Base-by-base conservation (phyloP, 208 protist species). In the Leishmania gerbilli region DNA sequence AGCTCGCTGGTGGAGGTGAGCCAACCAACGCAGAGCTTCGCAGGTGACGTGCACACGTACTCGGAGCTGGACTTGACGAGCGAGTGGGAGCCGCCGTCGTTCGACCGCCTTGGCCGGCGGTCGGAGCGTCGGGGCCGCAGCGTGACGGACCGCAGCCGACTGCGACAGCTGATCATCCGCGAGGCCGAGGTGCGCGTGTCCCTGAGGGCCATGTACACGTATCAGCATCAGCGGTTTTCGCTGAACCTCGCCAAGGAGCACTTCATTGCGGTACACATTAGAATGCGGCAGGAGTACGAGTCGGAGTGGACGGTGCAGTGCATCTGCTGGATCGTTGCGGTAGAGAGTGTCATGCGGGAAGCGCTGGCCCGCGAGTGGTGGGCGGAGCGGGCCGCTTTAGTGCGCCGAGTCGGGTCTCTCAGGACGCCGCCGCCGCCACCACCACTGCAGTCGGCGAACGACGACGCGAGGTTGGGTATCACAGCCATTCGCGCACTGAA, bases 1-100 rank as follows among this genome's bases (percentile, higher is more conserved):
- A 76, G 74, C 13, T 90, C 88, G 1, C 84, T 86, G 55, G 90
- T 93, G 17, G 90, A 94, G 55, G 87, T 95, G 53, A 95, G 93
- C 77, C 82, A 92, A 77, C 88, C 91, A 7, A 95, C 91, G 47
- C 88, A 89, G 58, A 90, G 84, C 74, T 42, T 86, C 34, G 71
- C 71, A 40, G 45, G 79, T 19, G 78, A 91, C 79, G 21, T 71
- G 24, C 84, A 86, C 62, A 88, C 82, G 17, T 40, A 86, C 34
- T 94, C 92, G 4, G 89, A 89, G 53, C 37, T 88, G 2, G 89
- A 93, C 69, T 64, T 74, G 34, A 84, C 72, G 42, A 96, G 89
- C 58, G 92, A 94, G 17, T 76, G 67, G 40, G 92, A 90, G 21
- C 80, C 88, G 68, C 79, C 85, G 47, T 79, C 85, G 67, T 78